Percentiles rank a stretch among this genome's conserved stretches.
These are phyloP conservation scores for Aspergillus kassunensis DNA, from an alignment of 495 filamentous ascomycete species.

Conservation along the genomic window DNA sequence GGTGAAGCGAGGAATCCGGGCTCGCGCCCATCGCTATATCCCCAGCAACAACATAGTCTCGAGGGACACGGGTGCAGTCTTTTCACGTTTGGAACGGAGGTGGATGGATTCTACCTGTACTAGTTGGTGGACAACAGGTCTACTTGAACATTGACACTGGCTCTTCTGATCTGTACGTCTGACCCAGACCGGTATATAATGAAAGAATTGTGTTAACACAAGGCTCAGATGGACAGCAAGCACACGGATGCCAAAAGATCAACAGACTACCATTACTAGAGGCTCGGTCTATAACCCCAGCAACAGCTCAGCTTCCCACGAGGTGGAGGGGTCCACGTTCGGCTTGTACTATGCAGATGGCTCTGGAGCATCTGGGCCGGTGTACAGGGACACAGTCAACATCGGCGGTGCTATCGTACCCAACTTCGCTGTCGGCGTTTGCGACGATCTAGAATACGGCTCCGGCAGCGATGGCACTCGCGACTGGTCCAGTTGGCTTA, in stretches of 20 bases:
- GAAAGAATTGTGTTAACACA: neutral
- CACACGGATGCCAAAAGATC: constrained; percentile 4
- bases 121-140: constrained; percentile 10
- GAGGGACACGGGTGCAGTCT: constrained; percentile 5
- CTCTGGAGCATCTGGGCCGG: constrained; percentile 8
- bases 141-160: constrained; percentile 10
- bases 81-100: constrained; percentile 5
- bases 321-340: neutral
- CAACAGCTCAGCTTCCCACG: constrained; percentile 5
- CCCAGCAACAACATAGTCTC: neutral
- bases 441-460: constrained; percentile 3
- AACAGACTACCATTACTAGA: constrained; percentile 8
- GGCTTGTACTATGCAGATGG: constrained; percentile 8
- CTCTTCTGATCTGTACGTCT: constrained; percentile 9
- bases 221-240: constrained; percentile 6
- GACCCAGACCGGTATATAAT: neutral
- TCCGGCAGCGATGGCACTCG: constrained; percentile 5
- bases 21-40: constrained; percentile 1
- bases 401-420: constrained; percentile 11
- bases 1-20: constrained; percentile 3
- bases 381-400: constrained; percentile 8
- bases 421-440: constrained; percentile 6
- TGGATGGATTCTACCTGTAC: constrained; percentile 9
- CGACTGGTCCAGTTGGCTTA: constrained; percentile 6
- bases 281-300: constrained; percentile 6